Conservation (phyloP, 192 early-diverging fungal genomes). For the Podila minutissima region DNA sequence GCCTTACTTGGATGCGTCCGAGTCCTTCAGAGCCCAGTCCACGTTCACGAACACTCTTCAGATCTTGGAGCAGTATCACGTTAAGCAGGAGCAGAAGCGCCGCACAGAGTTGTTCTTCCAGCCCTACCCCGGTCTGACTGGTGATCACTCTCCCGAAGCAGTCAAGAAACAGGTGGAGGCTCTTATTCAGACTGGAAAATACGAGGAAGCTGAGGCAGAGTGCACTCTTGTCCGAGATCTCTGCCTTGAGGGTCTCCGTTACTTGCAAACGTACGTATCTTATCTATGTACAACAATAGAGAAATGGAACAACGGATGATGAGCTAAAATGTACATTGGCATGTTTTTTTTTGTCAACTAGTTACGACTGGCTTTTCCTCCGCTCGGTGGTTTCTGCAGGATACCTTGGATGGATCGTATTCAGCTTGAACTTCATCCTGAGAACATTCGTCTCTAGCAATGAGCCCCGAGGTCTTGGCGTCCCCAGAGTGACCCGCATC, state of each 20-base stretch:
- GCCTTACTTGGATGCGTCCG: constrained; percentile 74
- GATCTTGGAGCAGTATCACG: constrained; percentile 86
- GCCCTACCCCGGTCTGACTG: constrained; percentile 75
- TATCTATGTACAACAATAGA: not conserved
- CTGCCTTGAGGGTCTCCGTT: constrained; percentile 87
- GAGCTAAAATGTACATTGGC: too few relatives aligned
- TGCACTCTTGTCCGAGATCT: constrained; percentile 70
- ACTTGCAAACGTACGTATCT: constrained; percentile 80
- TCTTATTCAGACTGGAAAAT: constrained; percentile 68
- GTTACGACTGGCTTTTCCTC: constrained; percentile 95
- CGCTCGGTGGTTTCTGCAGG: constrained; percentile 84
- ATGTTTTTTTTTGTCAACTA: not conserved
- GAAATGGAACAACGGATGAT: too few relatives aligned
- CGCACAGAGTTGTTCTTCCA: constrained; percentile 82
- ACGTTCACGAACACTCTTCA: constrained; percentile 84
- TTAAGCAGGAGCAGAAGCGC: constrained; percentile 87
- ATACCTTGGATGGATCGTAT: constrained; percentile 91
- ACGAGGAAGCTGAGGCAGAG: constrained; percentile 73
- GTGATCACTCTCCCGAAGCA: constrained; percentile 60
- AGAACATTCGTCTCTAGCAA: constrained; percentile 64
- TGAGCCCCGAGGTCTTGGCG: constrained; percentile 24
- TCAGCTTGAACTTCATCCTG: constrained; percentile 84
- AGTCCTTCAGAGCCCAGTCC: constrained; percentile 79
- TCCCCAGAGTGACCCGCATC: constrained; percentile 1
- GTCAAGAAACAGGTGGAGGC: constrained; percentile 66